Conservation (phyloP, 106 monocot genomes). For the Dioscorea alata region DNA sequence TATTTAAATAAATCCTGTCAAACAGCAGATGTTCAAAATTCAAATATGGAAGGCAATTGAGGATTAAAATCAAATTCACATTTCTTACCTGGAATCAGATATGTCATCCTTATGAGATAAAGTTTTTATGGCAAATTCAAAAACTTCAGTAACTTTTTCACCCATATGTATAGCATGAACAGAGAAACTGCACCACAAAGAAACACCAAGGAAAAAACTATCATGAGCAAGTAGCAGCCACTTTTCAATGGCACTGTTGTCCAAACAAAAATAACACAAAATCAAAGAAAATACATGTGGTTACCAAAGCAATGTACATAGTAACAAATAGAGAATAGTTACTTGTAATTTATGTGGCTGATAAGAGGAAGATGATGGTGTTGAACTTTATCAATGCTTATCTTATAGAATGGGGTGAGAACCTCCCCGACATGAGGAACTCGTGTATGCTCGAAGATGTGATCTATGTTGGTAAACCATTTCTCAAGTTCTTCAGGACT, state of each 20-base stretch:
- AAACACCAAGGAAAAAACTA: not conserved
- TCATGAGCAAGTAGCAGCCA: no score
- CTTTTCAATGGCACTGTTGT: no score
- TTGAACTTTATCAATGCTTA: constrained; percentile 50
- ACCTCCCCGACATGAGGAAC: constrained; percentile 85
- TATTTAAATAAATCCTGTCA: no score
- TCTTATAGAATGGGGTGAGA: constrained; percentile 89
- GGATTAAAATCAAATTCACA: no score
- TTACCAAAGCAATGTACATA: not conserved
- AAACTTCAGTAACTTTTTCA: constrained; percentile 79
- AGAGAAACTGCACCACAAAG: constrained; percentile 70
- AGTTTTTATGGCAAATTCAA: constrained; percentile 78
- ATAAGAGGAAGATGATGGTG: constrained; percentile 81
- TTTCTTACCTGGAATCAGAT: constrained; percentile 52
- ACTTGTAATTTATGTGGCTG: constrained; percentile 94
- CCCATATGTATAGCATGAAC: constrained; percentile 93
- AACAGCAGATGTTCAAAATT: no score
- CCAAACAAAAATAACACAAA: no score
- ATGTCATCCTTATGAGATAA: constrained; percentile 73
- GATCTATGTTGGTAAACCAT: constrained; percentile 98
- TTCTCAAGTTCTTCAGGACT: constrained; percentile 76
- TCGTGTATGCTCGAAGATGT: constrained; percentile 84
- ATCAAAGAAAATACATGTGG: no score
- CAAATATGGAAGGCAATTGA: no score
- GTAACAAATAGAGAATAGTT: constrained; percentile 10